A percentile compares a stretch with the other conserved stretches of the same genome.
phyloP scores from a whole-genome alignment of 2,329 filamentous ascomycete species.

The Colletotrichum gloeosporioides region DNA sequence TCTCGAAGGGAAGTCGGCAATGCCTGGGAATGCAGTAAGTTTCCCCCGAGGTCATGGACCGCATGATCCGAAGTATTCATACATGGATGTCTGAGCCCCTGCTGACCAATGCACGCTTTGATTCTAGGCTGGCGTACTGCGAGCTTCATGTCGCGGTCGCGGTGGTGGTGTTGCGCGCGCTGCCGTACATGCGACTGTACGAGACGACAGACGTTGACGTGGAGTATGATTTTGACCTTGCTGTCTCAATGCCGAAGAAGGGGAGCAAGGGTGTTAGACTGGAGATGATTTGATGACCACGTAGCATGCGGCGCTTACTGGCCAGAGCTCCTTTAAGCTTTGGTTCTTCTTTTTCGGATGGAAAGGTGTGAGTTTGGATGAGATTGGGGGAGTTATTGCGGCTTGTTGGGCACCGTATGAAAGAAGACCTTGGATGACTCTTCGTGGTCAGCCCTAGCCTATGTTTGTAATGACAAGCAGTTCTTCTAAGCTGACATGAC shows the following conservation, averaged over 20 bases:
- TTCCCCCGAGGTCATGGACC: background rate
- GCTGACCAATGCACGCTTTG: background rate
- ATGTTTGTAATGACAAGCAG: background rate
- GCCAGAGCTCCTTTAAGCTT: background rate
- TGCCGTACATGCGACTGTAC: conserved; percentile 28
- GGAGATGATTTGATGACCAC: background rate
- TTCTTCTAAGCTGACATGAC: background rate
- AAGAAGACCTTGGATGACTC: background rate
- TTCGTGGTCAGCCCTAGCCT: background rate
- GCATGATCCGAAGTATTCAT: background rate
- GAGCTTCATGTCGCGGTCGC: conserved; percentile 29
- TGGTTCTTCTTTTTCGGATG: background rate
- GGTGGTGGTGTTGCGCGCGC: conserved; percentile 28
- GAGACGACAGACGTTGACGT: conserved; percentile 32
- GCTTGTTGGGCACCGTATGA: background rate
- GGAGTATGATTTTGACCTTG: conserved; percentile 29
- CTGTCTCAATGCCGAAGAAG: conserved; percentile 22
- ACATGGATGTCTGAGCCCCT: background rate
- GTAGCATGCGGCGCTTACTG: background rate
- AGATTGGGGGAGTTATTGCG: background rate
- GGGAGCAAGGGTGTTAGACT: conserved; percentile 11
- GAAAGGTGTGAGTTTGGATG: background rate
- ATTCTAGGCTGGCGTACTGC: conserved; percentile 30
- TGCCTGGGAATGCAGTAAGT: conserved; percentile 25
- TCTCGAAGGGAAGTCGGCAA: conserved; percentile 21